Percentiles rank a stretch among this genome's conserved stretches.
phyloP scores from a whole-genome alignment of 75 land plant genomes.

The Chamaecyparis obtusa region DNA sequence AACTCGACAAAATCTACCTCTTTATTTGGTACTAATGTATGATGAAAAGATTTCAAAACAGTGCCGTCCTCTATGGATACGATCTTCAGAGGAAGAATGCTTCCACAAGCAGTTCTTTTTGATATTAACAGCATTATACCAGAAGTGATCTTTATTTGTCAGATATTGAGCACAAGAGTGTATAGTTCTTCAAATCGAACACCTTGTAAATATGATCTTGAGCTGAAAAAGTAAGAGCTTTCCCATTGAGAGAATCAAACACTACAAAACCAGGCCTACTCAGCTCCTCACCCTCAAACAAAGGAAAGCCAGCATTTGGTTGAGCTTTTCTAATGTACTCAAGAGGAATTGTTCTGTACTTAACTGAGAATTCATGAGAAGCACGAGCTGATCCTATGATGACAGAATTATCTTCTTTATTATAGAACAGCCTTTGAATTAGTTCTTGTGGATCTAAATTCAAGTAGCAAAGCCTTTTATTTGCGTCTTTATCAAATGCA shows the following conservation, averaged over 20 bases:
- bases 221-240: conserved; percentile 89
- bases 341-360: conserved; percentile 86
- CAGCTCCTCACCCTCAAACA: conserved; percentile 85
- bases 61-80: conserved; percentile 95
- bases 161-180: conserved; percentile 76
- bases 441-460: conserved; percentile 92
- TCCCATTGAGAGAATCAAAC: conserved; percentile 97
- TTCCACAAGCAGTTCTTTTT: conserved; percentile 33
- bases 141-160: conserved; percentile 95
- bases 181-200: conserved; percentile 64
- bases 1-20: conserved; percentile 90
- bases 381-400: conserved; percentile 98
- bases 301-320: conserved; percentile 87
- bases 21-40: conserved; percentile 87
- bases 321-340: conserved; percentile 83
- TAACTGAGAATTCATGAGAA: conserved; percentile 87
- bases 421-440: conserved; percentile 88
- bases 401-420: conserved; percentile 90
- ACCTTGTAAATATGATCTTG: conserved; percentile 40
- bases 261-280: conserved; percentile 97
- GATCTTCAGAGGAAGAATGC: conserved; percentile 85
- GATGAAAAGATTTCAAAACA: conserved; percentile 79
- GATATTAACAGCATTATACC: conserved; percentile 95
- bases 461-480: too few species aligned
- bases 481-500: conserved; percentile 9